These are phyloP conservation scores for Mucor indicus DNA, from an alignment of 371 early-diverging fungal genomes.

Conservation along the genomic window DNA sequence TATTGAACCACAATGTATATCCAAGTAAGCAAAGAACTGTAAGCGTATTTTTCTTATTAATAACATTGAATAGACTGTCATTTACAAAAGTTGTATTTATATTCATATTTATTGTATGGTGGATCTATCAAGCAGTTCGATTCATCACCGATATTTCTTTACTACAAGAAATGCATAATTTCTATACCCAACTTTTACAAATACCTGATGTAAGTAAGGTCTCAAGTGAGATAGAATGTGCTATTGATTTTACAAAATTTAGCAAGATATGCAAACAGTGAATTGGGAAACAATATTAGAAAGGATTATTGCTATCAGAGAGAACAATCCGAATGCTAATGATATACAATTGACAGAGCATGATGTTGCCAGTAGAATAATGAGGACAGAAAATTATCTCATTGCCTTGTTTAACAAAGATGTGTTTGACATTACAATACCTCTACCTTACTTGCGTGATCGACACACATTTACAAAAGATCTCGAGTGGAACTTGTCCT, in stretches of 20 bases:
- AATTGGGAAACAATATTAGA: constrained; percentile 76
- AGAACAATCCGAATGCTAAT: constrained; percentile 65
- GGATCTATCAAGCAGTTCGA: constrained; percentile 69
- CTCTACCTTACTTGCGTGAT: constrained; percentile 47
- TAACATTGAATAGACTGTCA: constrained; percentile 13
- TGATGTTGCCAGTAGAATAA: constrained; percentile 87
- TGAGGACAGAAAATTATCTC: constrained; percentile 97
- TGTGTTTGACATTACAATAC: constrained; percentile 73
- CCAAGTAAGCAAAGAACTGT: constrained; percentile 27
- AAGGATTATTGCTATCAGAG: constrained; percentile 67
- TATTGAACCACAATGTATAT: constrained; percentile 71
- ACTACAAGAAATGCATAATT: constrained; percentile 79
- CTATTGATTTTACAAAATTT: not conserved
- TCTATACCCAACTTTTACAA: constrained; percentile 78
- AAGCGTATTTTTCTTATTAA: no score
- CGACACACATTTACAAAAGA: constrained; percentile 73
- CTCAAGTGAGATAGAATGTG: not conserved
- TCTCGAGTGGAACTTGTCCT: constrained; percentile 90
- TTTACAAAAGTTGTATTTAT: constrained; percentile 43
- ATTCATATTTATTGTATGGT: constrained; percentile 65
- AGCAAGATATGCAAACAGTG: constrained; percentile 77
- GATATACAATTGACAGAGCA: constrained; percentile 78
- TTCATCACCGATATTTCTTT: constrained; percentile 69
- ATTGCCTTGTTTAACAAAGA: constrained; percentile 94
- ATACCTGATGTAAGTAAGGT: constrained; percentile 69